Evolutionary conservation across 768 basidiomycete genomes (phyloP), one percentile per base, ranked within the genome.

Genomic region (Leccinum sublutescens): DNA sequence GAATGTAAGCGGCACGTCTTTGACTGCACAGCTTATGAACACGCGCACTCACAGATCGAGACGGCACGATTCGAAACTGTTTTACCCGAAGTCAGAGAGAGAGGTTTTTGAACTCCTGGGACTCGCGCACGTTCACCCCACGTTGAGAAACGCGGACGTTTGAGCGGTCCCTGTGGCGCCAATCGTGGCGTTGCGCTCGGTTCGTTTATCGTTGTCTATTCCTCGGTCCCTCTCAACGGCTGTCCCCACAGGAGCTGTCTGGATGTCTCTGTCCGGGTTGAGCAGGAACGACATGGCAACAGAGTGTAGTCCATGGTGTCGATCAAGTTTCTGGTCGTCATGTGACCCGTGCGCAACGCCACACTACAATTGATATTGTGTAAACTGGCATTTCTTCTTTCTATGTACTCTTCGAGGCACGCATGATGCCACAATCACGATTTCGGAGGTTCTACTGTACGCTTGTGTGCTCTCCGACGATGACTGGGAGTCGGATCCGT

Each of bases 21-120:
- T 48, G 29, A 38, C 17, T 31, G 23, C n/a, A 19, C 36, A 21
- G 45, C 8, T 50, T 34, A 55, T 27, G 2, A 50, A 29, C 17
- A 29, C 54, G 25, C 11, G 56, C 49, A 53, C 36, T 14, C 19
- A 58, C 47, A 54, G 51, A 49, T 91, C 83, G 1, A 81, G 87
- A 56, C 78, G 84, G 17, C 80, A 82, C 52, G 87, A 91, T 69
- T 86, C 86, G 14, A 82, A 82, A 62, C 66, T 74, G 2, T 82
- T 86, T 60, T 76, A 77, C 54, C 86, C 89, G 3, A 81, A 75
- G 57, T 86, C 82, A 52, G 91, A 93, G 67, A 73, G 81, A 62
- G 88, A 90, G 33, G 85, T 90, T 1, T 94, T 93, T 64, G 80
- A 85, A 31, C 74, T 88, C 1, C 74, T 92, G 14, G 88, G 86